These are phyloP conservation scores for Suillus cothurnatus DNA, from an alignment of 768 basidiomycete genomes.

Conservation along the genomic window DNA sequence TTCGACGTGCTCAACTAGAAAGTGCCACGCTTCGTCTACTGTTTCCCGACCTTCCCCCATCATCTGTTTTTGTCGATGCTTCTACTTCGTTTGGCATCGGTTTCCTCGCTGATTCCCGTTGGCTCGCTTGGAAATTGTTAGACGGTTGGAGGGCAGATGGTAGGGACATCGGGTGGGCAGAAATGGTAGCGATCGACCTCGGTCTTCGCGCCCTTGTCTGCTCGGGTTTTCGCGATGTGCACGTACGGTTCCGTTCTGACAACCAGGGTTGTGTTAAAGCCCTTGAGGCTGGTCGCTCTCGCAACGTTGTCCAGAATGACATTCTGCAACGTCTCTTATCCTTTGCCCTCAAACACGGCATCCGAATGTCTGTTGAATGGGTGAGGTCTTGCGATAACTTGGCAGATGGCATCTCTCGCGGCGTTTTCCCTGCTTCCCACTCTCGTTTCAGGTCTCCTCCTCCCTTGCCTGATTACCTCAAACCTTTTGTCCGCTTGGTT, in stretches of 20 bases:
- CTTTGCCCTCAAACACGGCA: background rate
- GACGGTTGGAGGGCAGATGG: constrained; percentile 31
- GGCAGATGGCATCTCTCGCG: constrained; percentile 41
- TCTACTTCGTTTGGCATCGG: constrained; percentile 45
- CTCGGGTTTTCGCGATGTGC: constrained; percentile 18
- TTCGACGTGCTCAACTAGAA: background rate
- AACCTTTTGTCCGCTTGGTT: background rate
- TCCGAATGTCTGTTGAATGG: constrained; percentile 9
- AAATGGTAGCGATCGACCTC: constrained; percentile 47
- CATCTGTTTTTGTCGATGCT: constrained; percentile 40
- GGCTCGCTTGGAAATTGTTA: constrained; percentile 43
- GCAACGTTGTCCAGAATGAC: background rate
- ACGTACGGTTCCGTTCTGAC: constrained; percentile 40
- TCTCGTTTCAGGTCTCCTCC: constrained; percentile 16
- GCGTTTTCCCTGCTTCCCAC: constrained; percentile 23
- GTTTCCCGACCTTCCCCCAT: constrained; percentile 10
- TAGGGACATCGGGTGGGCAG: constrained; percentile 45
- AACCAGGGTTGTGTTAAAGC: constrained; percentile 40
- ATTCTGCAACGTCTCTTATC: constrained; percentile 7
- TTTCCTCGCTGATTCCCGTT: constrained; percentile 33
- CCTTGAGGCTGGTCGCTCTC: constrained; percentile 5
- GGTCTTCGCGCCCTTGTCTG: constrained; percentile 37
- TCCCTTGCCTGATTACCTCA: constrained; percentile 10
- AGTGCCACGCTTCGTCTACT: background rate
- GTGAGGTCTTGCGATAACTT: constrained; percentile 31